Percentiles rank a stretch among this genome's conserved stretches.
phyloP scores from a whole-genome alignment of 2,329 filamentous ascomycete genomes.

The Curvularia spicifera region DNA sequence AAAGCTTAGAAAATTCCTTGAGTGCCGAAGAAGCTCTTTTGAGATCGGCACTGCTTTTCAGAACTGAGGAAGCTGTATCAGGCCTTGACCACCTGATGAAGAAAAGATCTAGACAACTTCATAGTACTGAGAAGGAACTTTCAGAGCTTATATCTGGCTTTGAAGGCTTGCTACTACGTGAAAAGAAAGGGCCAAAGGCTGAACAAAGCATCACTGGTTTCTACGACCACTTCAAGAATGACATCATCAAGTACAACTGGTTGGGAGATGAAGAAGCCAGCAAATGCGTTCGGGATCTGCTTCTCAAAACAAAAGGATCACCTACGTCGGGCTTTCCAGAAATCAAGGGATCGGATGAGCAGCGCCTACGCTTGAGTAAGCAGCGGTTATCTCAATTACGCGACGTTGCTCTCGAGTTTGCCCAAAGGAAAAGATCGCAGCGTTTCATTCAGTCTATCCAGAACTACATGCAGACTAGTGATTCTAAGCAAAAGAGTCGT shows the following conservation, averaged over 20 bases:
- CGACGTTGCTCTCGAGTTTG: constrained; percentile 28
- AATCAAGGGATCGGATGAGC: constrained; percentile 9
- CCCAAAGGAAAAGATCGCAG: constrained; percentile 25
- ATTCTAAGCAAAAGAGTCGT: not conserved
- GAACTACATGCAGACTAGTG: constrained; percentile 14
- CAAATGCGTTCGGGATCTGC: constrained; percentile 9
- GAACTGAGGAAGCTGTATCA: constrained; percentile 20
- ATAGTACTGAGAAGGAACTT: constrained; percentile 22
- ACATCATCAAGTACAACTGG: constrained; percentile 23
- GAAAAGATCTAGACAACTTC: constrained; percentile 26
- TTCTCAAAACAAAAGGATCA: constrained; percentile 16
- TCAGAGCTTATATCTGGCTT: constrained; percentile 22
- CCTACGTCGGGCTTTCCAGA: constrained; percentile 14
- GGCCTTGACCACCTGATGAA: constrained; percentile 22
- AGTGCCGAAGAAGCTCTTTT: constrained; percentile 62
- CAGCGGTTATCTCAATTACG: constrained; percentile 28
- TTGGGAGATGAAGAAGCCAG: constrained; percentile 34
- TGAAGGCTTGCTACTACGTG: constrained; percentile 19
- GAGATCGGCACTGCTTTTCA: constrained; percentile 48
- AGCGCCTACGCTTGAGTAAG: constrained; percentile 19
- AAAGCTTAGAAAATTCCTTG: constrained; percentile 54
- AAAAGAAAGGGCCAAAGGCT: not conserved
- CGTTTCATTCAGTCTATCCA: constrained; percentile 33
- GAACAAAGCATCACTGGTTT: constrained; percentile 18
- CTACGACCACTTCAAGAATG: constrained; percentile 28